A percentile compares a stretch with the other conserved stretches of the same genome.
Conservation (phyloP, 495 filamentous ascomycete genomes). For the Penicillium waksmanii region DNA sequence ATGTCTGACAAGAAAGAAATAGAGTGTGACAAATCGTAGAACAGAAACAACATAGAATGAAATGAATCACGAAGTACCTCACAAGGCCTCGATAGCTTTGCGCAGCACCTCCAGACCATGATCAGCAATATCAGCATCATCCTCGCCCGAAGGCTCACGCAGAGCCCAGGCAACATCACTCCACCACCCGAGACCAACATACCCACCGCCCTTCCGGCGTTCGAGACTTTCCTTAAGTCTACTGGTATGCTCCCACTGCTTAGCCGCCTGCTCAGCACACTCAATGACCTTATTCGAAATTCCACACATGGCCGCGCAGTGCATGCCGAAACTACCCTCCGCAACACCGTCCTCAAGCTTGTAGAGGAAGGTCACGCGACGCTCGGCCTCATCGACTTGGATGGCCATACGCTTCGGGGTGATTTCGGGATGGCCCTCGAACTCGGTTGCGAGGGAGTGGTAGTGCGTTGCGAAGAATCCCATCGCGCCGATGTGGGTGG, state of each 20-base stretch:
- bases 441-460: conserved; percentile 89
- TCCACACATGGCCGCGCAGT: conserved; percentile 97
- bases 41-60: conserved; percentile 1
- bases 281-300: conserved; percentile 84
- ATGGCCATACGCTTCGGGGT: conserved; percentile 88
- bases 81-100: conserved; percentile 78
- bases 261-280: conserved; percentile 85
- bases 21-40: conserved; percentile 1
- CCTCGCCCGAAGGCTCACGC: conserved; percentile 52
- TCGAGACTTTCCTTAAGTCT: conserved; percentile 87
- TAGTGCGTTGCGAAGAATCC: conserved; percentile 99
- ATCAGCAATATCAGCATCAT: conserved; percentile 46
- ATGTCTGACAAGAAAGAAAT: conserved; percentile 3
- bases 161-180: conserved; percentile 90
- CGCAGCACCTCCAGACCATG: conserved; percentile 70
- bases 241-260: conserved; percentile 93
- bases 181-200: conserved; percentile 83
- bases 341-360: conserved; percentile 94
- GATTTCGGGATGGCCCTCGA: conserved; percentile 86
- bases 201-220: conserved; percentile 70
- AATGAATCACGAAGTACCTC: conserved; percentile 24
- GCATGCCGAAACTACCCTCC: conserved; percentile 98
- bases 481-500: conserved; percentile 87
- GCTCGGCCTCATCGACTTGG: conserved; percentile 81
- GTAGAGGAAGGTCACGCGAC: conserved; percentile 91